Evolutionary conservation across 768 basidiomycete species (phyloP).

Genomic region (Lentinula aciculospora): DNA sequence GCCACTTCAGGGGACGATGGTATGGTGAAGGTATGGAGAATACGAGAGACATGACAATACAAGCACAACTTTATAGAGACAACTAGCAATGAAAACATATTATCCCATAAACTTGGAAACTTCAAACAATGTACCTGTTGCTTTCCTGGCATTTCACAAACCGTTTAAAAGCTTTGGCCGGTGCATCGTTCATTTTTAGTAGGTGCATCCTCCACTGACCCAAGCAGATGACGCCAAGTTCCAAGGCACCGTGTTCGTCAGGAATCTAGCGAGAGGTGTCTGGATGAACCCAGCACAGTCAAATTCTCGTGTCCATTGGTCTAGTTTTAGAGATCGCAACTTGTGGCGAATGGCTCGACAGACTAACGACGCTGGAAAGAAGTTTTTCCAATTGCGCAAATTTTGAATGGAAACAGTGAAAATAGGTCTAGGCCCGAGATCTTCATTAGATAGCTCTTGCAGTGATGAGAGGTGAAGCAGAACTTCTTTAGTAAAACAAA

Average conservation of each 20-base stretch:
- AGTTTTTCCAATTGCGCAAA: neutral
- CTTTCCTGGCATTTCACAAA: neutral
- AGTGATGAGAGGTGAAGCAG: neutral
- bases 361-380: neutral
- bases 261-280: neutral
- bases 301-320: neutral
- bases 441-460: neutral
- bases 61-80: neutral
- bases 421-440: neutral
- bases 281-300: neutral
- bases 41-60: conserved; percentile 15
- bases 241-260: neutral
- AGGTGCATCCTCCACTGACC: neutral
- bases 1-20: conserved; percentile 90
- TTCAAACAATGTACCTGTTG: neutral
- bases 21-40: conserved; percentile 70
- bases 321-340: neutral
- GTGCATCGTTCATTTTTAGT: neutral
- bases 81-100: too few species aligned
- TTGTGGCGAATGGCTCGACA: too few species aligned
- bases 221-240: neutral
- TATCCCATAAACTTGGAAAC: too few species aligned
- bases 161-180: too few species aligned
- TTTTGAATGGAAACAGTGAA: neutral
- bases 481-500: neutral